Evolutionary conservation across 2,329 filamentous ascomycete species (phyloP), one percentile per base, ranked within the genome.

Genomic region (Aspergillus latus): DNA sequence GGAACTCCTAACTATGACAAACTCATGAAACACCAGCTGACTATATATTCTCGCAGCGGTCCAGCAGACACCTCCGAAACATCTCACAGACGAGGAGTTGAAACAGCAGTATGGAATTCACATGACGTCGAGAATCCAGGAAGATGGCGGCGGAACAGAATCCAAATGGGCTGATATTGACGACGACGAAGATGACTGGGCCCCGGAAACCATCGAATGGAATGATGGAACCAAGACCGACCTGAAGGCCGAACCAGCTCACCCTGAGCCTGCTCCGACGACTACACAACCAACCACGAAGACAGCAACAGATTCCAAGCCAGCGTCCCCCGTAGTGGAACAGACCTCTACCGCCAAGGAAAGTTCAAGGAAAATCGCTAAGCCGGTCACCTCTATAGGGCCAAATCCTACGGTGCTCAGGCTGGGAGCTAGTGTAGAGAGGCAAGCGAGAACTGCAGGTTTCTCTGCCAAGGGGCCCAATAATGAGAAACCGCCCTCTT

Each of bases 131-230:
- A 80, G 85, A 56, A 76, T 87, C 57, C 83, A 86, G 67, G 80
- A 82, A 57, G 84, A 88, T 63, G 83, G 83, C 48, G 78, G 78
- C 52, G 80, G 81, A 9, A 86, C 86, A 58, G 84, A 86, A 62
- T 77, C 83, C 9, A 88, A 87, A 69, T 88, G 85, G 85, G 85
- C 85, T 29, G 85, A 88, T 68, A 87, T 87, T 62, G 85, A 88
- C 64, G 85, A 88, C 58, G 84, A 87, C 60, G 85, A 88, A 68
- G 85, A 87, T 61, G 85, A 87, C 61, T 87, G 85, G 84, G 83
- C 84, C 13, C 85, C 85, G 3, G 85, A 88, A 62, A 83, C 84
- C 15, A 85, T 87, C 47, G 83, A 86, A 64, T 88, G 85, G 85
- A 86, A 85, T 72, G 85, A 88, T 68, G 85, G 85, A 48, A 87